phyloP scores from a whole-genome alignment of 2,329 filamentous ascomycete species.

The Fusarium dimerum region DNA sequence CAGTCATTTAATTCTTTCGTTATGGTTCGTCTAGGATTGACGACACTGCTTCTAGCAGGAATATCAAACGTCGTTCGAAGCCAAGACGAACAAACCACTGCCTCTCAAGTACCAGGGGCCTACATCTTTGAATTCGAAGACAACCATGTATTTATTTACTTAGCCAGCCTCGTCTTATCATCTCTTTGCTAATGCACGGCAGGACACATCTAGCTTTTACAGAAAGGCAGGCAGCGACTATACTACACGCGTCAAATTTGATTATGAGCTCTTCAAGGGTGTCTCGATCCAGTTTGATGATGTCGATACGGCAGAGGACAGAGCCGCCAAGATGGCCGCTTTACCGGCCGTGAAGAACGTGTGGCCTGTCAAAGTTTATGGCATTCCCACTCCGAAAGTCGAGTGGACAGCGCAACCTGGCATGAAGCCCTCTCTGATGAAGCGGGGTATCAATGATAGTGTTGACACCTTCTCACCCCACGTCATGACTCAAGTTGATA shows the following conservation, averaged over 20 bases:
- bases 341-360: slow-evolving; percentile 49
- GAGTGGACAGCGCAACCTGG: slow-evolving; percentile 31
- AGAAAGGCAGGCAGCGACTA: slow-evolving; percentile 5
- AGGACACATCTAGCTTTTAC: slow-evolving; percentile 39
- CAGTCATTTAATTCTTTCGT: background rate
- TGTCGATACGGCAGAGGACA: slow-evolving; percentile 42
- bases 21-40: slow-evolving; percentile 16
- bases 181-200: background rate
- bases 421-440: slow-evolving; percentile 15
- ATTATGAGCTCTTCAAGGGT: slow-evolving; percentile 56
- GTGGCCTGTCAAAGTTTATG: slow-evolving; percentile 49
- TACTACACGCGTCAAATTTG: slow-evolving; percentile 44
- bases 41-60: slow-evolving; percentile 18
- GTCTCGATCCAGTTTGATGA: slow-evolving; percentile 54
- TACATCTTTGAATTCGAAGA: slow-evolving; percentile 57
- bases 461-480: slow-evolving; percentile 49
- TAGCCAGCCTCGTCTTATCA: background rate
- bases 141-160: slow-evolving; percentile 41
- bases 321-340: slow-evolving; percentile 42
- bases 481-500: slow-evolving; percentile 57
- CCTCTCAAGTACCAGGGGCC: slow-evolving; percentile 38
- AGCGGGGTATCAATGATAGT: slow-evolving; percentile 5
- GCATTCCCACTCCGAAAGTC: slow-evolving; percentile 43
- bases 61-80: slow-evolving; percentile 7
- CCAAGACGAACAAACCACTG: slow-evolving; percentile 2